phyloP scores from a whole-genome alignment of 208 protist genomes.

The Trypanosoma theileri region DNA sequence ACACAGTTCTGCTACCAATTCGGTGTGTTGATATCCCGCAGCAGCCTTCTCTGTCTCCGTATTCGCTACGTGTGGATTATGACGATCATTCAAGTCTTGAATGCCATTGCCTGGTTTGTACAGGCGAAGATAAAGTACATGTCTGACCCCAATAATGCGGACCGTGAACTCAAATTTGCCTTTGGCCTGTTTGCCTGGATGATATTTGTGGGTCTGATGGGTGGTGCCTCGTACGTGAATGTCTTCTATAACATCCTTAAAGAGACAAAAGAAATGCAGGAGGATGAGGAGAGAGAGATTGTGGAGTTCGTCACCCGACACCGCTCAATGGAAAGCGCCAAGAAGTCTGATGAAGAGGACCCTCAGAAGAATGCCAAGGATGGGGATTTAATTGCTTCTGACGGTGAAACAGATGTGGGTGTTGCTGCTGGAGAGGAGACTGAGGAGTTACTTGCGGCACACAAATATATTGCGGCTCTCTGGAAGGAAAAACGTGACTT shows the following conservation, averaged over 20 bases:
- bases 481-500: conserved; percentile 74
- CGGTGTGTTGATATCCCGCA: conserved; percentile 87
- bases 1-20: conserved; percentile 91
- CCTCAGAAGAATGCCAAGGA: no score
- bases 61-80: conserved; percentile 84
- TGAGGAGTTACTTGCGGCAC: conserved; percentile 33
- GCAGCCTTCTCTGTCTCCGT: conserved; percentile 70
- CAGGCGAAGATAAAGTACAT: conserved; percentile 80
- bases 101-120: conserved; percentile 84
- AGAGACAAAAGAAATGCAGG: conserved; percentile 32
- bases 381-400: no score
- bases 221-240: conserved; percentile 92
- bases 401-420: no score
- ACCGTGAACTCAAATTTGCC: conserved; percentile 45
- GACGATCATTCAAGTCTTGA: conserved; percentile 83
- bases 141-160: conserved; percentile 30
- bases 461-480: conserved; percentile 23
- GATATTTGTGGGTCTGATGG: conserved; percentile 89
- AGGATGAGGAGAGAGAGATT: conserved; percentile 30
- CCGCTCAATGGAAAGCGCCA: background rate
- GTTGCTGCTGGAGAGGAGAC: conserved; percentile 11
- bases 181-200: conserved; percentile 85
- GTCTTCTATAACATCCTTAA: conserved; percentile 87
- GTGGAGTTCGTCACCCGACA: background rate
- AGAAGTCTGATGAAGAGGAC: no score